These are phyloP conservation scores for Anisogramma anomala DNA, from an alignment of 2,329 filamentous ascomycete genomes.

Conservation along the genomic window DNA sequence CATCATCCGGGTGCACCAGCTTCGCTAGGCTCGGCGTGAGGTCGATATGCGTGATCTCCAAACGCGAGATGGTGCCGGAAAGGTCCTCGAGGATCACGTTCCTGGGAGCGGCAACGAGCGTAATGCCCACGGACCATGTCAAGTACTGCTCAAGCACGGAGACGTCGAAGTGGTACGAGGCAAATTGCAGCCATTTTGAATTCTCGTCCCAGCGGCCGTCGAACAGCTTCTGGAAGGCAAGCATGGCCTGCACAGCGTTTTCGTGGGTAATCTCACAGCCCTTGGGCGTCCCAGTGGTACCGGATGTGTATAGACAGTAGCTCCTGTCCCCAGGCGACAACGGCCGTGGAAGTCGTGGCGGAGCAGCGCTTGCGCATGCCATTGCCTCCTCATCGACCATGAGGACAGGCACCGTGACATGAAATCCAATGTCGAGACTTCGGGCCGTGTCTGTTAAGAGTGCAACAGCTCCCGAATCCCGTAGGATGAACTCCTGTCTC, in stretches of 20 bases:
- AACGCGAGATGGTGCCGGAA: constrained; percentile 54
- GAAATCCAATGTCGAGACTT: constrained; percentile 23
- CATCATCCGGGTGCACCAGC: constrained; percentile 65
- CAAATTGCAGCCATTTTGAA: constrained; percentile 85
- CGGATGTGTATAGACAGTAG: constrained; percentile 80
- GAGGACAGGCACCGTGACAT: constrained; percentile 23
- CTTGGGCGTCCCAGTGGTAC: constrained; percentile 77
- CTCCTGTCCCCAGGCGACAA: constrained; percentile 47
- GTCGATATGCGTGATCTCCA: constrained; percentile 81
- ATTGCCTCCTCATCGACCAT: constrained; percentile 24
- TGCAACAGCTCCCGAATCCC: constrained; percentile 56
- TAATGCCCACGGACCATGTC: constrained; percentile 87
- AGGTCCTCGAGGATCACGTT: constrained; percentile 82
- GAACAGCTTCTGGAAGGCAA: constrained; percentile 74
- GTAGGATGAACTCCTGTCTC: constrained; percentile 65
- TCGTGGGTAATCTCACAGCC: constrained; percentile 82
- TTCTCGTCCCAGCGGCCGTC: constrained; percentile 56
- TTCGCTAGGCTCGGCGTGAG: constrained; percentile 79
- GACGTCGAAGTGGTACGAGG: constrained; percentile 89
- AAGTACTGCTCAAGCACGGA: constrained; percentile 90
- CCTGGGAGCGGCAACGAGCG: constrained; percentile 67
- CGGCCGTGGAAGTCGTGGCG: constrained; percentile 22
- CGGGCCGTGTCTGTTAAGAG: constrained; percentile 42
- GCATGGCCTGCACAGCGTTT: constrained; percentile 80
- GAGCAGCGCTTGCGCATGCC: constrained; percentile 3